These are phyloP conservation scores for Aspergillus thermomutatus DNA, from an alignment of 2,329 filamentous ascomycete species.

Conservation along the genomic window DNA sequence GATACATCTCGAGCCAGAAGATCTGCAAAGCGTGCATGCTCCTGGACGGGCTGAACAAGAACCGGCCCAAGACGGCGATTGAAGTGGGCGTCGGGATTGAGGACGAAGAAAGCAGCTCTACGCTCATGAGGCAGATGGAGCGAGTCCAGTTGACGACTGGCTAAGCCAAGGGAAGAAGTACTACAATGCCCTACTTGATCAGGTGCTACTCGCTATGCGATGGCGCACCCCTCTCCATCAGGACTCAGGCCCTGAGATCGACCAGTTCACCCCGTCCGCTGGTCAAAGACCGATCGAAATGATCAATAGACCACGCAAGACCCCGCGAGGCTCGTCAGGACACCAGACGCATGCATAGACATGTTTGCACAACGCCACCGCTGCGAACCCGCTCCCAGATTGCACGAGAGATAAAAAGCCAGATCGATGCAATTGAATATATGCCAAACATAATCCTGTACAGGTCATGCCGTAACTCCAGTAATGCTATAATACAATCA, in stretches of 20 bases:
- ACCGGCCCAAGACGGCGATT: conserved; percentile 46
- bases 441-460: neutral
- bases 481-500: neutral
- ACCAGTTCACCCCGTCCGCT: no score
- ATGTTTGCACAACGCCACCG: neutral
- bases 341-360: neutral
- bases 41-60: conserved; percentile 86
- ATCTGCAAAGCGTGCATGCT: conserved; percentile 92
- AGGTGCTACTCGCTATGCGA: neutral
- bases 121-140: conserved; percentile 50
- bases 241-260: neutral
- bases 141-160: conserved; percentile 41
- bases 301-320: neutral
- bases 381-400: neutral
- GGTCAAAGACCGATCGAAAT: neutral
- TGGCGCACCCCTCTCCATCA: neutral
- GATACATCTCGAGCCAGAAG: conserved; percentile 91
- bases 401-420: neutral
- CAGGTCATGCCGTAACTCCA: neutral
- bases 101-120: conserved; percentile 51
- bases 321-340: neutral
- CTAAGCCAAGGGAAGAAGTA: conserved; percentile 16
- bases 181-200: neutral
- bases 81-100: conserved; percentile 42
- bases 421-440: neutral